Evolutionary conservation across 2,329 filamentous ascomycete species (phyloP), one percentile per base, ranked within the genome.

Genomic region (Ophiostoma perfectum): DNA sequence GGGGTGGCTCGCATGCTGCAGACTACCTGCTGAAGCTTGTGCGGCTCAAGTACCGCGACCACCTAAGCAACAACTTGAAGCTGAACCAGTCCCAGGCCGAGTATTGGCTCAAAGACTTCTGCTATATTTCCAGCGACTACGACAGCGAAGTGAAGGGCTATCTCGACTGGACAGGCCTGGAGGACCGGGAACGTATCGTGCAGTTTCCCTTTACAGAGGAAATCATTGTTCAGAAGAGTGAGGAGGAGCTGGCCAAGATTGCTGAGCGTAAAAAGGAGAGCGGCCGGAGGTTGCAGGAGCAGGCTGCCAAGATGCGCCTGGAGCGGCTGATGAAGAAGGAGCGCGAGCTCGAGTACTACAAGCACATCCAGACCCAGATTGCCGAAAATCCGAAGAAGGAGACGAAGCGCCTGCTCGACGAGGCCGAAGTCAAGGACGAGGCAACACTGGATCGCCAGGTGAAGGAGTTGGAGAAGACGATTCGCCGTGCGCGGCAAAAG

Each of bases 241-340:
- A 96, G 75, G 95, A 98, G 77, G 95, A 99, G 77, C 84, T 99
- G 16, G 92, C 91, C 2, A 85, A 88, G 55, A 92, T 96, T 72
- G 93, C 94, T 11, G 95, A 99, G 81, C 90, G 94, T 76, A 92
- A 96, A 76, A 96, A 96, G 77, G 95, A 99, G 78, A 95, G 92
- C 73, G 95, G 95, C 0, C 85, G 95, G 72, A 85, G 96, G 63
- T 77, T 99, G 39, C 95, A 99, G 77, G 93, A 97, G 74, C 95
- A 99, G 78, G 95, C 95, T 0, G 94, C 94, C 9, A 98, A 97
- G 78, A 97, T 97, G 92, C 89, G 95, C 7, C 81, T 99, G 0
- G 95, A 99, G 72, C 96, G 96, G 74, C 82, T 99, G 64, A 92
- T 98, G 77, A 91, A 91, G 75, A 99, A 99, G 78, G 95, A 99